phyloP scores from a whole-genome alignment of 1,284 basidiomycete genomes.

The Sanghuangporus sanghuang region DNA sequence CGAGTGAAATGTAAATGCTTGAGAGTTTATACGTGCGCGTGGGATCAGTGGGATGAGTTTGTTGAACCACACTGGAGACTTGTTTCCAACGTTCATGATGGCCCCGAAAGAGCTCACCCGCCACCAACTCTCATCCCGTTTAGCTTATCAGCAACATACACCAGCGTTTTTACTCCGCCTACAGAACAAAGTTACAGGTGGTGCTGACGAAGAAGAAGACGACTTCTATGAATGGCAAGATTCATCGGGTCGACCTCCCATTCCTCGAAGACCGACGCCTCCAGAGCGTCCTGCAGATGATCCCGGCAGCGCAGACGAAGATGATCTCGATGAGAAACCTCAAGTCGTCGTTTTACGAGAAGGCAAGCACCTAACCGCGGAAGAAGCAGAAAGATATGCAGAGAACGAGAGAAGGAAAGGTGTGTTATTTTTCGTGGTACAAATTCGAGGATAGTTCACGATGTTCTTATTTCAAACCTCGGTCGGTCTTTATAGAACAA shows the following conservation, averaged over 20 bases:
- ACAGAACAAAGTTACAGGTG: constrained; percentile 52
- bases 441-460: background rate
- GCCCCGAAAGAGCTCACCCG: constrained; percentile 58
- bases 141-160: constrained; percentile 48
- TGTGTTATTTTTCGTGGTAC: constrained; percentile 31
- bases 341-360: constrained; percentile 81
- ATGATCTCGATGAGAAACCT: constrained; percentile 74
- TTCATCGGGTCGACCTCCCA: constrained; percentile 63
- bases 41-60: background rate
- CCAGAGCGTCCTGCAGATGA: constrained; percentile 67
- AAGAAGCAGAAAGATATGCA: constrained; percentile 75
- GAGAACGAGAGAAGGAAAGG: constrained; percentile 75
- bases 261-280: constrained; percentile 54
- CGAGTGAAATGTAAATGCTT: too few species aligned
- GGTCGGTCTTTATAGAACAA: constrained; percentile 33
- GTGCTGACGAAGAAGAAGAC: constrained; percentile 36
- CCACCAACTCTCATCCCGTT: constrained; percentile 58
- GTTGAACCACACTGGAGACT: background rate
- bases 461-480: background rate
- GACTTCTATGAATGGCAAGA: constrained; percentile 38
- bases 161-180: constrained; percentile 59
- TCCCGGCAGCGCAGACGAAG: constrained; percentile 70
- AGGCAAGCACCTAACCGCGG: constrained; percentile 74
- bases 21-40: background rate
- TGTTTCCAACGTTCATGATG: background rate